Percentiles rank a stretch among this genome's conserved stretches.
Conservation (phyloP, 2,329 filamentous ascomycete species). For the Leptographium procerum region DNA sequence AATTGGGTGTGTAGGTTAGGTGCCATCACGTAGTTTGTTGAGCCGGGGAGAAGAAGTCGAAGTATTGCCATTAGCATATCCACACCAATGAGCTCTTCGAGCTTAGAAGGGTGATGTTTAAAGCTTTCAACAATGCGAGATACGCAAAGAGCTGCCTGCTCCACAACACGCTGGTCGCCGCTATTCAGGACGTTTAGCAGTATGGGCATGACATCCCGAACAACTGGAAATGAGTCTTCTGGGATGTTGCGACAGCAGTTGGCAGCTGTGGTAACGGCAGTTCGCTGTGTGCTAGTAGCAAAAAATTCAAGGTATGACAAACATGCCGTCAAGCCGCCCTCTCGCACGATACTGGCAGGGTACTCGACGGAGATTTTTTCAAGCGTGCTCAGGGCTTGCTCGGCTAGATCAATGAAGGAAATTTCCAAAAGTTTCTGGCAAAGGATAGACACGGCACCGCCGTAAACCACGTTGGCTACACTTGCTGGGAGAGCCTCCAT, state of each 20-base stretch:
- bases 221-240: constrained; percentile 81
- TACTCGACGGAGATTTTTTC: constrained; percentile 98
- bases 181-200: constrained; percentile 81
- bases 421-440: constrained; percentile 95
- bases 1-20: constrained; percentile 95
- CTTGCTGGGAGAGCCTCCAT: constrained; percentile 95
- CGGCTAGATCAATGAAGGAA: constrained; percentile 91
- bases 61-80: constrained; percentile 77
- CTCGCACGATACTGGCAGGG: constrained; percentile 85
- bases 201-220: constrained; percentile 93
- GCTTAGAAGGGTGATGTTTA: constrained; percentile 72
- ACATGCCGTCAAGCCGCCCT: constrained; percentile 92
- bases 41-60: constrained; percentile 80
- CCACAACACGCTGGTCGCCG: constrained; percentile 91
- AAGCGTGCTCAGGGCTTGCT: constrained; percentile 90
- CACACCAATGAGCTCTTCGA: constrained; percentile 85
- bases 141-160: constrained; percentile 91
- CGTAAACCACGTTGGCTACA: constrained; percentile 91
- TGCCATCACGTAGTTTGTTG: constrained; percentile 79
- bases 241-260: constrained; percentile 98
- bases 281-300: constrained; percentile 89
- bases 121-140: constrained; percentile 96
- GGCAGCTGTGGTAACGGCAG: constrained; percentile 90
- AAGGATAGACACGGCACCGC: constrained; percentile 86
- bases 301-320: constrained; percentile 96